phyloP scores from a whole-genome alignment of 768 basidiomycete genomes.

The Mycena galopus region DNA sequence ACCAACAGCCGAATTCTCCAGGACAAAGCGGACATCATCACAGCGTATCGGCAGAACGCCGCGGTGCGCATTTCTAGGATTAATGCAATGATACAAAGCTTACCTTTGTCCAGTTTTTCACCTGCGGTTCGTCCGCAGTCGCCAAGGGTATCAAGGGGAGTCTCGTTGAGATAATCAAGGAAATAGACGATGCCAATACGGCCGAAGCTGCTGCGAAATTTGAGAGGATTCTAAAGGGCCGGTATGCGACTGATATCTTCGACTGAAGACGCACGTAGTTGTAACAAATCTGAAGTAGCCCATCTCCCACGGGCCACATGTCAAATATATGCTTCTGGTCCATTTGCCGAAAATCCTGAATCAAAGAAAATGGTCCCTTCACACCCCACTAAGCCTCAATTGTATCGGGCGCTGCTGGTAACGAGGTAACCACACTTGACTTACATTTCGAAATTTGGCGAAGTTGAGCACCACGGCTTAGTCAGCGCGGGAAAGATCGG shows the following conservation, averaged over 20 bases:
- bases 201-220: conserved; percentile 49
- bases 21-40: conserved; percentile 48
- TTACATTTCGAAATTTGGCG: no score
- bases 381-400: no score
- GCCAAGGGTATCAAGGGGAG: conserved; percentile 54
- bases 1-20: conserved; percentile 8
- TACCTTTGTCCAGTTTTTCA: conserved; percentile 49
- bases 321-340: no score
- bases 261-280: conserved; percentile 42
- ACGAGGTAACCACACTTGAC: no score
- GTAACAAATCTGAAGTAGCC: no score
- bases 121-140: conserved; percentile 56
- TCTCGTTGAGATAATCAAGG: conserved; percentile 53
- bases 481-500: no score
- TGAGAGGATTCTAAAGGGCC: conserved; percentile 47
- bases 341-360: no score
- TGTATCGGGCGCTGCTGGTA: no score
- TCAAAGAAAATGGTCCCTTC: no score
- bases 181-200: conserved; percentile 32
- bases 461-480: no score
- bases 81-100: background rate
- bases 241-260: conserved; percentile 63
- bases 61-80: conserved; percentile 39
- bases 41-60: conserved; percentile 47
- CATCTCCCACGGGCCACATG: no score